Conservation (phyloP, 768 basidiomycete species). For the Suillus subalutaceus region DNA sequence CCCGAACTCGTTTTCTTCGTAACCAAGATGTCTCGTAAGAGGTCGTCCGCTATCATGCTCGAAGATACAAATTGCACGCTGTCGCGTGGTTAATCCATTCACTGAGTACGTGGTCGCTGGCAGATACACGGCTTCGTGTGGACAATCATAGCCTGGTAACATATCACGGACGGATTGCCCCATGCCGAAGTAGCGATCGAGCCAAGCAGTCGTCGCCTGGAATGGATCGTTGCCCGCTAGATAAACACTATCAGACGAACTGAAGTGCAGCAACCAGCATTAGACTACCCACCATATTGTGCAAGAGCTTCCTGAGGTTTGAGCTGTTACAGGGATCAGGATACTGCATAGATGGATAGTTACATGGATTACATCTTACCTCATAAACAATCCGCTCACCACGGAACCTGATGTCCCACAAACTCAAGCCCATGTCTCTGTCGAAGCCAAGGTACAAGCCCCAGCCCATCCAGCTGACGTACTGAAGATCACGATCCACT, state of each 20-base stretch:
- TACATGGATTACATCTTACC: conserved; percentile 27
- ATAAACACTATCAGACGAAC: conserved; percentile 3
- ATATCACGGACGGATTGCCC: conserved; percentile 57
- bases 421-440: conserved; percentile 64
- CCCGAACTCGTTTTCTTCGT: conserved; percentile 55
- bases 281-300: conserved; percentile 48
- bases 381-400: conserved; percentile 66
- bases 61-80: conserved; percentile 66
- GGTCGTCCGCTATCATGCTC: conserved; percentile 63
- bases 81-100: conserved; percentile 44
- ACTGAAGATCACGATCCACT: conserved; percentile 52
- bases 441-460: conserved; percentile 62
- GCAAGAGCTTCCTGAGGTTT: conserved; percentile 65
- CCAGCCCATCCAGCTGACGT: conserved; percentile 74
- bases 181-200: conserved; percentile 69
- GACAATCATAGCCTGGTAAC: conserved; percentile 71
- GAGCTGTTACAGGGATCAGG: conserved; percentile 36
- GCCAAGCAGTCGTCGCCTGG: conserved; percentile 62
- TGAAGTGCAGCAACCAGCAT: not conserved
- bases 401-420: conserved; percentile 62
- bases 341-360: not conserved
- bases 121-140: conserved; percentile 60
- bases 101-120: conserved; percentile 56
- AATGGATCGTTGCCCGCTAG: conserved; percentile 63
- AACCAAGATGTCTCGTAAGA: conserved; percentile 60